A percentile compares a stretch with the other conserved stretches of the same genome.
Evolutionary conservation across 2,329 filamentous ascomycete species (phyloP).

Genomic region (Diatrype stigma): DNA sequence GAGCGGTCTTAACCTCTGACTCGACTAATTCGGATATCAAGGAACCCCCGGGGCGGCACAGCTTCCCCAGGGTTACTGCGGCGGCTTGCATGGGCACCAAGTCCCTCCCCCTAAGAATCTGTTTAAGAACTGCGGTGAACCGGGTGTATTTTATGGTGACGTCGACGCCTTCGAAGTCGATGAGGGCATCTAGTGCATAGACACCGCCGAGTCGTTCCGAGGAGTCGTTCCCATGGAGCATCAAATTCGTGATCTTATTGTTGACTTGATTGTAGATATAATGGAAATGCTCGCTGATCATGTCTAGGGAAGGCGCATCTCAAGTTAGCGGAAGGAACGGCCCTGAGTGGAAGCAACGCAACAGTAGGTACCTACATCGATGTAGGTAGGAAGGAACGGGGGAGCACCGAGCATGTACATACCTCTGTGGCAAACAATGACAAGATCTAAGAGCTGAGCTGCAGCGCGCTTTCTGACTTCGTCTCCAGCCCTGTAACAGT

Average conservation of each 20-base stretch:
- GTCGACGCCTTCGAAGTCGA: constrained; percentile 96
- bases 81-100: constrained; percentile 86
- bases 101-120: constrained; percentile 85
- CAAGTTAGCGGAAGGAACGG: not conserved
- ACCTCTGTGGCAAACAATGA: constrained; percentile 54
- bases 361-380: not conserved
- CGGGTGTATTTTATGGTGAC: constrained; percentile 88
- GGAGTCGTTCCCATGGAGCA: constrained; percentile 80
- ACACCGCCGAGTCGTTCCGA: constrained; percentile 89
- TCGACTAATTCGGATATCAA: constrained; percentile 94
- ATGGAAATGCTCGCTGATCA: constrained; percentile 73
- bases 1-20: constrained; percentile 89
- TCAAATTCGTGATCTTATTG: constrained; percentile 58
- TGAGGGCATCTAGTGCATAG: constrained; percentile 84
- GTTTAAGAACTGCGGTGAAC: constrained; percentile 86
- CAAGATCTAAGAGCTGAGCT: constrained; percentile 50
- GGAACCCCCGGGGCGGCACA: constrained; percentile 88
- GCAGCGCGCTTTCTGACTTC: constrained; percentile 51
- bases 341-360: too few relatives aligned
- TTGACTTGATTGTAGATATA: constrained; percentile 54
- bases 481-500: constrained; percentile 35
- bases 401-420: constrained; percentile 12
- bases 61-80: constrained; percentile 80
- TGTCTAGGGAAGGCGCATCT: constrained; percentile 50
- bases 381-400: not conserved